Base-by-base conservation (phyloP, 2,329 filamentous ascomycete species). In the Fusarium nelsonii region DNA sequence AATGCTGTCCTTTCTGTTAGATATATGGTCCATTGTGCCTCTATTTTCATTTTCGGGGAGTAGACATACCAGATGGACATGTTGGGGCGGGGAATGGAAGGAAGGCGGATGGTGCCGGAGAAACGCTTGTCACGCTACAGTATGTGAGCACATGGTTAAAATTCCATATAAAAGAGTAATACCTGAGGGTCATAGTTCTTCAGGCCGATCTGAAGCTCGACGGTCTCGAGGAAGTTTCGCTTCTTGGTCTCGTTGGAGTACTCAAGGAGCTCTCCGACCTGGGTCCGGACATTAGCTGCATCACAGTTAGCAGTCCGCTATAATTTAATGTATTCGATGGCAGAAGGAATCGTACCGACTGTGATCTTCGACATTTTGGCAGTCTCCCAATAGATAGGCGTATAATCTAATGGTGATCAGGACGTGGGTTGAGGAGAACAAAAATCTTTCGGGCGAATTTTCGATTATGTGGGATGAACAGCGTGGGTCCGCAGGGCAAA, bases 91-190 rank as follows among this genome's bases (percentile, higher is more conserved):
- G 94, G 96, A 77, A 98, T 88, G 79, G 90, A 88, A 76, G 95
- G 94, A 79, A 98, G 92, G 87, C 92, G 94, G 88, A 99, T 92
- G 84, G 96, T 98, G 85, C 96, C 96, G 63, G 93, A 97, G 95
- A 99, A 99, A 97, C 95, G 95, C 95, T 99, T 99, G 88, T 99
- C 96, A 93, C 96, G 95, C 91, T 8, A 18, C 12, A 18, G 43
- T 15, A 10, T 10, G 23, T 41, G 26, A 23, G 20, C 40, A 41
- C 26, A 23, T 23, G 4, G 23, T 23, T 23, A 23, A 23, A 23
- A 23, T 6, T 23, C 23, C 23, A 23, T 23, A 5, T 23, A 23
- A 23, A 23, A 10, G 40, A 32, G 28, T 18, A 18, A 30, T 28
- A 28, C 18, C 45, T 98, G 88, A 81, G 96, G 95, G 83, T 99